Conservation (phyloP, 2,329 filamentous ascomycete species). For the Thielaviopsis populi region DNA sequence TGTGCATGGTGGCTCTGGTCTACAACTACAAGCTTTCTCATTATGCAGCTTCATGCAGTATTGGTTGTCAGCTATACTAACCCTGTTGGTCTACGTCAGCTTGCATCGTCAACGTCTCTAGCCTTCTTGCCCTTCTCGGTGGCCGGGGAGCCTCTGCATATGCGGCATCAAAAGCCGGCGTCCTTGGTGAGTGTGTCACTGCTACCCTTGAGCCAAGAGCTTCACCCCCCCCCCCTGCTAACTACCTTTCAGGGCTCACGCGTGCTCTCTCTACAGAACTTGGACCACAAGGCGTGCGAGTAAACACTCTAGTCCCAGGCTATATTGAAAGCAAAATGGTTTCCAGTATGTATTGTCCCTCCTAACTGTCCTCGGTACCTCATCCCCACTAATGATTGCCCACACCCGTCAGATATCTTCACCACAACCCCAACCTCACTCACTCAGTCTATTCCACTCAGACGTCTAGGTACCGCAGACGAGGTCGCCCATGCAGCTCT, state of each 20-base stretch:
- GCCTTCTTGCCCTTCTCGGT: constrained; percentile 54
- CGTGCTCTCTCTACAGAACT: constrained; percentile 50
- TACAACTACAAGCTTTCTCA: no score
- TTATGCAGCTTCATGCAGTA: not conserved
- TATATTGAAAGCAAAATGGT: constrained; percentile 77
- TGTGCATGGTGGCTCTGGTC: no score
- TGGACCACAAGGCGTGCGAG: constrained; percentile 46
- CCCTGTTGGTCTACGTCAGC: constrained; percentile 25
- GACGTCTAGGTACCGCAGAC: constrained; percentile 49
- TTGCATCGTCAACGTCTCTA: constrained; percentile 71
- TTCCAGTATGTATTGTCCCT: constrained; percentile 33
- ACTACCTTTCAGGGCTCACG: constrained; percentile 42
- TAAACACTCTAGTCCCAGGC: constrained; percentile 69
- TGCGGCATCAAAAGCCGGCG: constrained; percentile 65
- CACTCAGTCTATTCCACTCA: constrained; percentile 18
- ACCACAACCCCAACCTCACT: not conserved
- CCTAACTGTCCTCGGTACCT: not conserved
- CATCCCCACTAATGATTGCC: not conserved
- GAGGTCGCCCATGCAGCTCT: constrained; percentile 72
- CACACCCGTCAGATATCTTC: constrained; percentile 6
- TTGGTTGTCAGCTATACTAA: not conserved
- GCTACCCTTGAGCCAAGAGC: not conserved
- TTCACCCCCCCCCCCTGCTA: not conserved
- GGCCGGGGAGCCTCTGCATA: constrained; percentile 59
- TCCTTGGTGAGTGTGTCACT: constrained; percentile 41